Conservation (phyloP, 73 alveolate species). For the Uronychia setigera region DNA sequence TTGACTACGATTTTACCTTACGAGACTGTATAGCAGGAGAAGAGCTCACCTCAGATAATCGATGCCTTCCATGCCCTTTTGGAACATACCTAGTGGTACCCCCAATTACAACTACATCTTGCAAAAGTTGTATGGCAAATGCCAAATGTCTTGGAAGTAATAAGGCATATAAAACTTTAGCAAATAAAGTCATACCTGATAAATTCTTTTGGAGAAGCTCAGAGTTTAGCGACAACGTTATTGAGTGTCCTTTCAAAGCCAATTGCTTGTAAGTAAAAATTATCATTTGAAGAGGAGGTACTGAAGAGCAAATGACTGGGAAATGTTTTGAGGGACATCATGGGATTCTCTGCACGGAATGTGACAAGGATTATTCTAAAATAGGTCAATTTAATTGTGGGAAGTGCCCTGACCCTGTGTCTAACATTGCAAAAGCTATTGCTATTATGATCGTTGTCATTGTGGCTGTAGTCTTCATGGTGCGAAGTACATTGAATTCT, state of each 20-base stretch:
- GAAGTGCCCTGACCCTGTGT: constrained; percentile 1
- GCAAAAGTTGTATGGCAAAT: neutral
- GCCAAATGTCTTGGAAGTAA: neutral
- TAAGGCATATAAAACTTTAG: neutral
- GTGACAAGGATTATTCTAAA: neutral
- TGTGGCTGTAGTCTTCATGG: constrained; percentile 21
- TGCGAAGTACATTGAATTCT: constrained; percentile 35
- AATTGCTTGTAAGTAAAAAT: neutral
- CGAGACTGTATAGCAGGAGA: constrained; percentile 22
- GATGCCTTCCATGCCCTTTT: neutral
- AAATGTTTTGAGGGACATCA: constrained; percentile 1
- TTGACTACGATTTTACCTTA: neutral
- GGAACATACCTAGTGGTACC: neutral
- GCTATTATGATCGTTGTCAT: neutral
- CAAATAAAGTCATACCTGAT: neutral
- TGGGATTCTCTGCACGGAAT: constrained; percentile 7
- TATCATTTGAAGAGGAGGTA: neutral
- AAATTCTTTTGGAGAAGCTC: neutral
- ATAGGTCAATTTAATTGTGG: neutral
- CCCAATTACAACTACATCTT: neutral
- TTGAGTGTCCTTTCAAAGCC: neutral
- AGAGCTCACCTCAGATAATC: neutral
- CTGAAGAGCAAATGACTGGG: neutral
- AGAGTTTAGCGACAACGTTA: neutral
- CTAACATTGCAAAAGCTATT: neutral